Conservation (phyloP, 2,329 filamentous ascomycete genomes). For the Colletotrichum sublineola region DNA sequence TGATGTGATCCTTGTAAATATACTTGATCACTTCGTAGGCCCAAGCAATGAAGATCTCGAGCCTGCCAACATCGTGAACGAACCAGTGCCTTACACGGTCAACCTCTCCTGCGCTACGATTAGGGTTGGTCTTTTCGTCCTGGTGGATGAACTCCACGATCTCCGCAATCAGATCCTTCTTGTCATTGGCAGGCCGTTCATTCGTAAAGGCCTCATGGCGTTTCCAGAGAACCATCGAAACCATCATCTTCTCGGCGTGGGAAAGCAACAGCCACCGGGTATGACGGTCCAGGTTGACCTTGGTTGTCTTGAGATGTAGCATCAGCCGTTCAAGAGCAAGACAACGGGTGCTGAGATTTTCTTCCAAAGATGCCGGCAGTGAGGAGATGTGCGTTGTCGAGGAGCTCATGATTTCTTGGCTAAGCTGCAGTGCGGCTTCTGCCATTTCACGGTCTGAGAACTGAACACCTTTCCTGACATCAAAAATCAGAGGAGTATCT, state of each 20-base stretch:
- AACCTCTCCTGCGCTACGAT: slow-evolving; percentile 75
- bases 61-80: slow-evolving; percentile 77
- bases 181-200: slow-evolving; percentile 69
- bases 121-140: slow-evolving; percentile 77
- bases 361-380: slow-evolving; percentile 81
- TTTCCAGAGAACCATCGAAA: slow-evolving; percentile 84
- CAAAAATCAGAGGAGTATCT: slow-evolving; percentile 90
- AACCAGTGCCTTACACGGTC: slow-evolving; percentile 91
- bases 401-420: slow-evolving; percentile 84
- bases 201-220: slow-evolving; percentile 79
- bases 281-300: slow-evolving; percentile 73
- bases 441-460: slow-evolving; percentile 81
- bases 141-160: slow-evolving; percentile 83
- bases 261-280: slow-evolving; percentile 87
- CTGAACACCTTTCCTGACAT: slow-evolving; percentile 72
- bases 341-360: slow-evolving; percentile 81
- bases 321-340: slow-evolving; percentile 83
- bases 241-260: slow-evolving; percentile 90
- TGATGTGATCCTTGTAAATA: slow-evolving; percentile 72
- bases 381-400: slow-evolving; percentile 80
- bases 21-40: slow-evolving; percentile 82
- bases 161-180: slow-evolving; percentile 79
- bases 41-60: slow-evolving; percentile 84
- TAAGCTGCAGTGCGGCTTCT: slow-evolving; percentile 82
- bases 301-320: slow-evolving; percentile 75